Conservation (phyloP, 2,329 filamentous ascomycete genomes). For the Sphaerulina populicola region DNA sequence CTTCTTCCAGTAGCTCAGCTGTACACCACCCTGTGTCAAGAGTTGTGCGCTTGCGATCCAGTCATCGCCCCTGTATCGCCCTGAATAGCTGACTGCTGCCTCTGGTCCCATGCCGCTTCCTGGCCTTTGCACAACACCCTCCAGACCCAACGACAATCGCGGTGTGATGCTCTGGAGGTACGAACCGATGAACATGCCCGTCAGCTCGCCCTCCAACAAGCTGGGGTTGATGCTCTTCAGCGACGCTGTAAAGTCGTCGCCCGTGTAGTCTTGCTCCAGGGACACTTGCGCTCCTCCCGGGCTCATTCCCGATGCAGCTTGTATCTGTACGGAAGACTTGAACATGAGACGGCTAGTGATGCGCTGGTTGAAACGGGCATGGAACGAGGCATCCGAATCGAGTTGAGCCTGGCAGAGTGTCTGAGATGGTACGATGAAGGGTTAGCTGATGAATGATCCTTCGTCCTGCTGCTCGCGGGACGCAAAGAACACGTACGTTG, state of each 20-base stretch:
- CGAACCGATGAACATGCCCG: slow-evolving; percentile 89
- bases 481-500: slow-evolving; percentile 51
- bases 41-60: slow-evolving; percentile 91
- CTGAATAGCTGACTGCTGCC: slow-evolving; percentile 80
- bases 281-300: slow-evolving; percentile 78
- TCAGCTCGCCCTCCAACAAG: slow-evolving; percentile 79
- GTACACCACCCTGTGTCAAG: slow-evolving; percentile 77
- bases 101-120: slow-evolving; percentile 82
- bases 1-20: slow-evolving; percentile 86
- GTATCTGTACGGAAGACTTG: slow-evolving; percentile 81
- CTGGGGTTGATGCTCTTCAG: slow-evolving; percentile 96
- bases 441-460: slow-evolving; percentile 16
- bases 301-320: slow-evolving; percentile 47
- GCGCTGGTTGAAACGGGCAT: slow-evolving; percentile 85
- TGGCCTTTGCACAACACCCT: slow-evolving; percentile 87
- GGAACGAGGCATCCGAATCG: slow-evolving; percentile 83
- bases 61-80: slow-evolving; percentile 80
- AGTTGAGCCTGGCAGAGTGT: slow-evolving; percentile 92
- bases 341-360: slow-evolving; percentile 73
- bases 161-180: slow-evolving; percentile 92
- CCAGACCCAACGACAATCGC: slow-evolving; percentile 75
- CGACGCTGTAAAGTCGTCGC: slow-evolving; percentile 84
- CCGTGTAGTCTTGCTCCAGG: slow-evolving; percentile 91
- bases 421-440: slow-evolving; percentile 40
- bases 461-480: neutral